These are phyloP conservation scores for Typha latifolia DNA, from an alignment of 176 grass and related monocot genomes.

Conservation along the genomic window DNA sequence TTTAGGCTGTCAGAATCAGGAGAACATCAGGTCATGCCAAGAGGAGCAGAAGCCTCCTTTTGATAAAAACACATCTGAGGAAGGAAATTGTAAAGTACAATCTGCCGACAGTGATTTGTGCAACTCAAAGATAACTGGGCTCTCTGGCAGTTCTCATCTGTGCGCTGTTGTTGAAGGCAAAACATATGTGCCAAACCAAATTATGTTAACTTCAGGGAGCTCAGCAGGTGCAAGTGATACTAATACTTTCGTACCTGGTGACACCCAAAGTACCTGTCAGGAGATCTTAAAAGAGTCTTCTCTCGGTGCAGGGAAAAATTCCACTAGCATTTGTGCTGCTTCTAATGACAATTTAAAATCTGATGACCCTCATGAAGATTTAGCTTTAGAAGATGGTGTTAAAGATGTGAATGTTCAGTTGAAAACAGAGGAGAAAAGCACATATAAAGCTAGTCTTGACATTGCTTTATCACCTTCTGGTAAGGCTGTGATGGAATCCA, in stretches of 20 bases:
- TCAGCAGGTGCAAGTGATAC: background rate
- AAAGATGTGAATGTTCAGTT: slow-evolving; percentile 1
- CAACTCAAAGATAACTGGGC: background rate
- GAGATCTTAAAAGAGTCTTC: too few species aligned
- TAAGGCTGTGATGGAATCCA: background rate
- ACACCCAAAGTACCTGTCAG: too few species aligned
- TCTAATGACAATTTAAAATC: background rate
- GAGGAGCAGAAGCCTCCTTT: background rate
- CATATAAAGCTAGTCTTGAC: background rate
- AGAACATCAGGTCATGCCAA: background rate
- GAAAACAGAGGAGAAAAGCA: background rate
- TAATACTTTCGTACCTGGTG: background rate
- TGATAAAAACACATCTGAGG: background rate
- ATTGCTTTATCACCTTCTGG: background rate
- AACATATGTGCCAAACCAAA: background rate
- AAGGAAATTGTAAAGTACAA: slow-evolving; percentile 4
- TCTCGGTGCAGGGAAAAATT: too few species aligned
- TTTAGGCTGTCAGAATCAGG: background rate
- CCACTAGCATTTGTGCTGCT: background rate
- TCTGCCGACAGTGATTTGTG: background rate
- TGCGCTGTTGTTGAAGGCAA: background rate
- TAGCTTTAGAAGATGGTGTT: background rate
- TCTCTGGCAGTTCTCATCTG: background rate
- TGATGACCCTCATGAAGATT: background rate
- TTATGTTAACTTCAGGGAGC: background rate